Evolutionary conservation across 2,329 filamentous ascomycete species (phyloP), one percentile per base, ranked within the genome.

Genomic region (Cladophialophora bantiana): DNA sequence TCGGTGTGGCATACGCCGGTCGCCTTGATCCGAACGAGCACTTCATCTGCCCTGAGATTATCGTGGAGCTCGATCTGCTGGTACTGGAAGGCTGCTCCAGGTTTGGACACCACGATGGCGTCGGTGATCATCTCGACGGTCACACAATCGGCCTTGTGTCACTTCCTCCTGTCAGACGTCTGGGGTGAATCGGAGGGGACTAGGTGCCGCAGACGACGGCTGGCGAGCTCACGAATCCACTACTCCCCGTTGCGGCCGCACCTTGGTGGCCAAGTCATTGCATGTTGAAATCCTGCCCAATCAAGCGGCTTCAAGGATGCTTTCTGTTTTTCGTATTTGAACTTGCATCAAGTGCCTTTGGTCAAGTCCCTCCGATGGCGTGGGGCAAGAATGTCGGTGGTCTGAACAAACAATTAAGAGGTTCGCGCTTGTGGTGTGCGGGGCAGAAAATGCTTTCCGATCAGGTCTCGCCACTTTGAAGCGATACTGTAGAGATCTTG

Each of bases 1-100:
- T 96, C 92, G 31, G 92, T 95, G 83, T 96, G 93, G 85, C 93
- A 96, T 72, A 96, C 92, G 76, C 93, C 93, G 18, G 90, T 91
- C 84, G 87, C 96, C 81, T 93, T 93, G 84, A 96, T 86, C 81
- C 95, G 94, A 80, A 97, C 83, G 70, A 96, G 89, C 72, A 97
- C 91, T 82, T 97, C 92, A 82, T 96, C 93, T 55, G 93, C 89
- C 26, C 89, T 92, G 53, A 94, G 93, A 68, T 84, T 85, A 59
- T 96, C 93, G 72, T 91, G 88, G 15, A 73, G 70, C 53, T 68
- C 59, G 75, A 97, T 93, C 81, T 79, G 73, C 65, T 79, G 79
- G 75, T 78, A 79, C 48, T 75, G 71, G 35, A 78, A 84, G 83
- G 89, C 86, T 64, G 88, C 89, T 72, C 91, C 92, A 59, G 85